Percentiles rank a stretch among this genome's conserved stretches.
These are phyloP conservation scores for Ceratopteris richardii DNA, from an alignment of 75 land plant genomes.

Conservation along the genomic window DNA sequence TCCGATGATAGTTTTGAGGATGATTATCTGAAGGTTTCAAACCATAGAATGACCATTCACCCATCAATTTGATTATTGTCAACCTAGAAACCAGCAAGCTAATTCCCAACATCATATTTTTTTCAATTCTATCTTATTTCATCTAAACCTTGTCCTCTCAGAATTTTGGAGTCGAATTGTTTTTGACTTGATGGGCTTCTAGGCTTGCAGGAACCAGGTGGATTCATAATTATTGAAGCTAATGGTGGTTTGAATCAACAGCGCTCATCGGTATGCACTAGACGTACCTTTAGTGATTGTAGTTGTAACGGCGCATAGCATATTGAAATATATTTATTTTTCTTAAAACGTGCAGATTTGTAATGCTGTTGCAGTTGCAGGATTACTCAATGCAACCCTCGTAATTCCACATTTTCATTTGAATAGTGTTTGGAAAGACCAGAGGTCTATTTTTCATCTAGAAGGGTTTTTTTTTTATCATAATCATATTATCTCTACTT, in stretches of 20 bases:
- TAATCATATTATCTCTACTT: not conserved
- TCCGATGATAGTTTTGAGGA: too few relatives aligned
- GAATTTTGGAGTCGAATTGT: too few relatives aligned
- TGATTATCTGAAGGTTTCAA: too few relatives aligned
- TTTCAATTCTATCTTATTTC: too few relatives aligned
- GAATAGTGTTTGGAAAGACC: conserved; percentile 72
- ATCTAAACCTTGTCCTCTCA: too few relatives aligned
- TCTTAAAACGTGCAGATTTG: conserved; percentile 51
- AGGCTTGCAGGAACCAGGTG: conserved; percentile 44
- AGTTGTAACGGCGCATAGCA: not conserved
- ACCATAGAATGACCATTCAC: too few relatives aligned
- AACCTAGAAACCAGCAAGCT: too few relatives aligned
- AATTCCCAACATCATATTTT: too few relatives aligned
- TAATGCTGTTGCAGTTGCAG: conserved; percentile 91
- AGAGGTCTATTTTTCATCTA: conserved; percentile 34
- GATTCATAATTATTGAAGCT: conserved; percentile 66
- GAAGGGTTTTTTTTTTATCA: not conserved
- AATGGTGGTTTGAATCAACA: conserved; percentile 93
- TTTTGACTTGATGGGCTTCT: not conserved
- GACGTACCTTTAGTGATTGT: not conserved
- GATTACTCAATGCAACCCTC: conserved; percentile 68
- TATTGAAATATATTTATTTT: not conserved
- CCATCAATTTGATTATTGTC: too few relatives aligned
- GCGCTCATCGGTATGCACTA: conserved; percentile 54
- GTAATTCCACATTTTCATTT: conserved; percentile 70